These are phyloP conservation scores for Nakazawaea ambrosiae DNA, from an alignment of 805 yeast genomes.

Conservation along the genomic window DNA sequence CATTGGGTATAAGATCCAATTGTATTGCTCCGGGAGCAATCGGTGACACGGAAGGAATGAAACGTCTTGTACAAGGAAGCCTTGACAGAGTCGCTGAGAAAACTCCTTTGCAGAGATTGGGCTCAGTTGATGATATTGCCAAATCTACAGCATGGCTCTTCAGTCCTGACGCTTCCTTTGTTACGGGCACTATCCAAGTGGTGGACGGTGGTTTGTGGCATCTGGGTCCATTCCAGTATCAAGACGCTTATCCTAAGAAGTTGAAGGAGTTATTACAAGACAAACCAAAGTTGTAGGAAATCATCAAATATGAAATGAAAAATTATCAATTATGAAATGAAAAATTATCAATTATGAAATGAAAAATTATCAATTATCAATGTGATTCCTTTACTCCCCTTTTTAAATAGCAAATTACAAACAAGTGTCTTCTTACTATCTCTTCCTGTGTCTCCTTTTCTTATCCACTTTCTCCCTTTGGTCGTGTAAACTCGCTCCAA, in stretches of 20 bases:
- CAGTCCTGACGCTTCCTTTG: constrained; percentile 72
- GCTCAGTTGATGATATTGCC: constrained; percentile 74
- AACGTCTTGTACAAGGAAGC: constrained; percentile 42
- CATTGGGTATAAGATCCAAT: constrained; percentile 77
- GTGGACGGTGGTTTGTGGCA: constrained; percentile 96
- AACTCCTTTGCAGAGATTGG: constrained; percentile 64
- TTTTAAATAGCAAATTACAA: no score
- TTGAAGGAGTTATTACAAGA: constrained; percentile 20
- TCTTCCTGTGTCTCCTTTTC: no score
- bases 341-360: no score
- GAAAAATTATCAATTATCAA: no score
- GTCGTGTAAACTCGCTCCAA: no score
- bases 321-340: neutral
- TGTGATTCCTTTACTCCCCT: no score
- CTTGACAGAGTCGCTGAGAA: constrained; percentile 25
- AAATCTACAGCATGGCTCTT: constrained; percentile 79
- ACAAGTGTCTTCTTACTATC: no score
- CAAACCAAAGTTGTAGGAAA: constrained; percentile 4
- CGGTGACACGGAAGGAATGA: constrained; percentile 79
- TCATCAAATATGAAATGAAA: neutral
- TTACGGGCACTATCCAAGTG: constrained; percentile 70
- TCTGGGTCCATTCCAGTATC: constrained; percentile 37
- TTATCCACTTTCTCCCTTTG: no score
- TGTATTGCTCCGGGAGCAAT: constrained; percentile 92
- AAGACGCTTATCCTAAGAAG: constrained; percentile 33